A percentile compares a stretch with the other conserved stretches of the same genome.
These are phyloP conservation scores for Tetracladium marchalianum DNA, from an alignment of 495 filamentous ascomycete genomes.

Conservation along the genomic window DNA sequence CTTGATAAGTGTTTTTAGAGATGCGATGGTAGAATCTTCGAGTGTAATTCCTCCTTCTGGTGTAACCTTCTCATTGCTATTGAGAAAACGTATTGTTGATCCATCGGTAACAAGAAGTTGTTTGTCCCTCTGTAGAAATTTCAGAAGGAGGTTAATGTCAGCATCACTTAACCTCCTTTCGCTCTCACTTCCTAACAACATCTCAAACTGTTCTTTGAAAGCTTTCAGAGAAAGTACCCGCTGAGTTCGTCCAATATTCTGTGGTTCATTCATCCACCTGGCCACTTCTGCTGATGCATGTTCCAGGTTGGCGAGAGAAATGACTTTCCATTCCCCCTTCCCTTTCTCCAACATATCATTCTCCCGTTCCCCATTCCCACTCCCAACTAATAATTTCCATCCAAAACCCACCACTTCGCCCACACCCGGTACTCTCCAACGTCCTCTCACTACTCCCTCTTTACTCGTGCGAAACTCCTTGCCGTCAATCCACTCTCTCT, in stretches of 20 bases:
- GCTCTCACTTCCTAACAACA: constrained; percentile 37
- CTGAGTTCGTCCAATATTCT: constrained; percentile 40
- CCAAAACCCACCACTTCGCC: constrained; percentile 68
- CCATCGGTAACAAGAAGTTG: constrained; percentile 53
- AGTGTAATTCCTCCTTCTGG: constrained; percentile 43
- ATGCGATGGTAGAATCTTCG: constrained; percentile 73
- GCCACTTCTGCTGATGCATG: constrained; percentile 35
- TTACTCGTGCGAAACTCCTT: constrained; percentile 46
- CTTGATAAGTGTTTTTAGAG: constrained; percentile 56
- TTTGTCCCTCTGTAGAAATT: constrained; percentile 63
- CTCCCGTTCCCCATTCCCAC: constrained; percentile 23
- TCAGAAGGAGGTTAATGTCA: constrained; percentile 62
- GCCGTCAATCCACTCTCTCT: constrained; percentile 58
- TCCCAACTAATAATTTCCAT: constrained; percentile 55
- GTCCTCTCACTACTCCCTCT: constrained; percentile 55
- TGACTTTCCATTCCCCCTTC: constrained; percentile 40
- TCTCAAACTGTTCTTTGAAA: constrained; percentile 50
- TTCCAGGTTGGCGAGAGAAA: constrained; percentile 51
- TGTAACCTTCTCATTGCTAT: constrained; percentile 26
- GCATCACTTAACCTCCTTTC: constrained; percentile 39
- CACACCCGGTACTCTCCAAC: constrained; percentile 48
- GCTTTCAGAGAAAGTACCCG: constrained; percentile 56
- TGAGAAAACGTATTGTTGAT: constrained; percentile 65
- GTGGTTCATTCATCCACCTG: constrained; percentile 25
- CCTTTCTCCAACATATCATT: constrained; percentile 38